phyloP scores from a whole-genome alignment of 441 rosid species.

The Raphanus hybrid region DNA sequence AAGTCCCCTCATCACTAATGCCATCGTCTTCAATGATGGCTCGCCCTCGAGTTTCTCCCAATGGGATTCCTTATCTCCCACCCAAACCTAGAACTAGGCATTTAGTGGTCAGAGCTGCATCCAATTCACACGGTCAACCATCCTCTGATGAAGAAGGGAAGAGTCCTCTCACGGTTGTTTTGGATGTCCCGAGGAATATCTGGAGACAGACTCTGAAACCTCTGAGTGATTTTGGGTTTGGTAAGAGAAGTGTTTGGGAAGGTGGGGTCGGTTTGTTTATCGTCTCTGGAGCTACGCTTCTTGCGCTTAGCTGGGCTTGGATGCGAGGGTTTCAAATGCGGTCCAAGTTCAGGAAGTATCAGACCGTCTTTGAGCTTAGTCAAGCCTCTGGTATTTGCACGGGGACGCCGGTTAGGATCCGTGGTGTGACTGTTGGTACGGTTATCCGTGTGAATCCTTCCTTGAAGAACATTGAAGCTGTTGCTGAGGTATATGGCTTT shows the following conservation, averaged over 20 bases:
- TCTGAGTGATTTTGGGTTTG: slow-evolving; percentile 88
- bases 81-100: slow-evolving; percentile 50
- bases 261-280: slow-evolving; percentile 97
- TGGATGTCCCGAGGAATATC: slow-evolving; percentile 68
- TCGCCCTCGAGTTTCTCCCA: slow-evolving; percentile 48
- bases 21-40: slow-evolving; percentile 54
- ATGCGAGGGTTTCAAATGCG: slow-evolving; percentile 80
- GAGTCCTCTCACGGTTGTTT: slow-evolving; percentile 64
- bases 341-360: slow-evolving; percentile 80
- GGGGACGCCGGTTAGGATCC: slow-evolving; percentile 92
- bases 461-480: slow-evolving; percentile 82
- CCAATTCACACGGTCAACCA: slow-evolving; percentile 53
- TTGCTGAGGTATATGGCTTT: slow-evolving; percentile 72
- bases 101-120: slow-evolving; percentile 50
- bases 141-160: slow-evolving; percentile 55
- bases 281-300: slow-evolving; percentile 79
- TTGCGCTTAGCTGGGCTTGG: slow-evolving; percentile 93
- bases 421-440: slow-evolving; percentile 94
- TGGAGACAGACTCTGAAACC: slow-evolving; percentile 89
- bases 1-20: slow-evolving; percentile 56
- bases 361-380: slow-evolving; percentile 77
- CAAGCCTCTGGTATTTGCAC: slow-evolving; percentile 90
- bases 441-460: slow-evolving; percentile 90
- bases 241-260: slow-evolving; percentile 91
- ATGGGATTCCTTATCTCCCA: slow-evolving; percentile 60